phyloP scores from a whole-genome alignment of 2,329 filamentous ascomycete genomes.

The Coleophoma eucalyptorum region DNA sequence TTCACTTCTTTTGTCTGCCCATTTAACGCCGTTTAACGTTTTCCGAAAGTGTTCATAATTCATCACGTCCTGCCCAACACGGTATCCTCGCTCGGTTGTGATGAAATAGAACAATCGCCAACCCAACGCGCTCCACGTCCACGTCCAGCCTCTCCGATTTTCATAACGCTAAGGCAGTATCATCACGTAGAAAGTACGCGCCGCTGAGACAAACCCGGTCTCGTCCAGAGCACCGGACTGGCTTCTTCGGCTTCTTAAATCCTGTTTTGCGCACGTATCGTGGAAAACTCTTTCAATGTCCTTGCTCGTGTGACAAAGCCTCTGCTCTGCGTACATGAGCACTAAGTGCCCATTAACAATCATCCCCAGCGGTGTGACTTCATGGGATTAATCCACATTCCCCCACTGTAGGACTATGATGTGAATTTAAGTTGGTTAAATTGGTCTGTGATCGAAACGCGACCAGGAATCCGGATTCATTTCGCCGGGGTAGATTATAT shows the following conservation, averaged over 20 bases:
- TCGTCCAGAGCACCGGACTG: neutral
- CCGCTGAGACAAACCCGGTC: neutral
- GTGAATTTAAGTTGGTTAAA: no score
- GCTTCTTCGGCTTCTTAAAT: neutral
- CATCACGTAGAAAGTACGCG: slow-evolving; percentile 1
- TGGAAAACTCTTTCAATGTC: neutral
- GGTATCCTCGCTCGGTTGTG: neutral
- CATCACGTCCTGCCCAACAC: neutral
- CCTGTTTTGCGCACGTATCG: neutral
- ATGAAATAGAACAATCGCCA: neutral
- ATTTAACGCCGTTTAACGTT: no score
- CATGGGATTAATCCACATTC: neutral
- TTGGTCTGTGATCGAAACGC: no score
- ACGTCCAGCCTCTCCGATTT: neutral
- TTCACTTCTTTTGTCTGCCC: no score
- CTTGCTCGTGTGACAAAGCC: neutral
- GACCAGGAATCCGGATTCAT: no score
- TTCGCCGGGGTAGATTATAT: no score
- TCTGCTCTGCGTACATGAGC: no score
- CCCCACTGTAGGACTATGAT: neutral
- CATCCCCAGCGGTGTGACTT: neutral
- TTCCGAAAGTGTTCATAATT: no score
- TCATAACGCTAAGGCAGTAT: slow-evolving; percentile 2
- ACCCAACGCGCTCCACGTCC: neutral
- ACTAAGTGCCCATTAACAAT: neutral